Evolutionary conservation across 2,329 filamentous ascomycete species (phyloP), one percentile per base, ranked within the genome.

Genomic region (Cordyceps tenuipes): DNA sequence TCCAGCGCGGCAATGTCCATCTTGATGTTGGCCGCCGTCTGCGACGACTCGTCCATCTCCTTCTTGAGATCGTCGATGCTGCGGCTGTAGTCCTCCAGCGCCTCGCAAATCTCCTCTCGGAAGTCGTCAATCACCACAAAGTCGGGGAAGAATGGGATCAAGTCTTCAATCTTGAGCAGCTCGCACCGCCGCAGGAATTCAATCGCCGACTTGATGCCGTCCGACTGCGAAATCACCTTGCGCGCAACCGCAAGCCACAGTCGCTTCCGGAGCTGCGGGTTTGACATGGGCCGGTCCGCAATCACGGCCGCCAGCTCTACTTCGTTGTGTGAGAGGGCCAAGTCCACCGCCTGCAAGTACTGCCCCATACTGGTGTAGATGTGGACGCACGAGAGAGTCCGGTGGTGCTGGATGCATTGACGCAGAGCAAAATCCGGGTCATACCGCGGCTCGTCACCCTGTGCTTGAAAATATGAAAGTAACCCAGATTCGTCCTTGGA

Each of bases 81-180:
- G 43, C 90, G 88, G 51, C 86, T 89, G 76, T 99, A 99, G 64
- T 95, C 90, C 73, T 99, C 94, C 1, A 99, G 81, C 1, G 95
- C 94, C 0, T 85, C 80, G 75, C 94, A 99, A 43, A 99, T 97
- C 71, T 99, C 94, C 64, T 97, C 92, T 71, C 97, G 97, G 81
- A 99, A 99, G 72, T 97, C 94, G 70, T 99, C 94, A 63, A 99
- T 97, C 56, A 97, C 89, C 26, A 97, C 91, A 70, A 99, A 99
- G 71, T 99, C 94, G 0, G 94, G 94, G 75, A 99, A 99, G 78
- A 99, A 97, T 0, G 94, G 94, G 46, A 99, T 97, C 34, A 99
- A 76, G 68, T 99, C 94, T 75, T 99, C 94, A 64, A 99, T 99
- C 64, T 89, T 88, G 53, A 99, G 83, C 13, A 97, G 80, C 62